Evolutionary conservation across 1,139 yeast genomes (phyloP).

Genomic region (Pichia sp.): DNA sequence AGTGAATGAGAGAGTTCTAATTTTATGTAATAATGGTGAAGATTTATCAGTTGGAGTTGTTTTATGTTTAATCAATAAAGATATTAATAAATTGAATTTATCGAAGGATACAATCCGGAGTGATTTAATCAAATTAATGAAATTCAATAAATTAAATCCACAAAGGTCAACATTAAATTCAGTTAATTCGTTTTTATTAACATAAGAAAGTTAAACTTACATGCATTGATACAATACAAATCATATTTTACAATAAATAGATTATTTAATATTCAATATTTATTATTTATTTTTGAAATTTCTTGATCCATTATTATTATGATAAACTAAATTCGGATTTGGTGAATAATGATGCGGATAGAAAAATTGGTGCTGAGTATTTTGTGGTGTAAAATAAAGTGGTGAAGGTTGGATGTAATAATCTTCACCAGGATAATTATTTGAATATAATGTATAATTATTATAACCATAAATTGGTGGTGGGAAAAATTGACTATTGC

Average conservation of each 20-base stretch:
- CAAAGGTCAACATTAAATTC: conserved; percentile 66
- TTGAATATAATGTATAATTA: neutral
- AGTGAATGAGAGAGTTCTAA: conserved; percentile 26
- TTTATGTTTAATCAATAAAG: conserved; percentile 35
- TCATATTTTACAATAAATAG: no score
- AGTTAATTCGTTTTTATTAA: conserved; percentile 23
- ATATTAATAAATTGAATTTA: conserved; percentile 9
- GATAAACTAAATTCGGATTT: no score
- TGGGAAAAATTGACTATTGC: no score
- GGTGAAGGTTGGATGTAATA: neutral
- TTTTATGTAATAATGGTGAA: conserved; percentile 57
- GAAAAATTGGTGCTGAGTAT: no score
- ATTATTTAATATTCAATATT: no score
- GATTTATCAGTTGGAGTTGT: conserved; percentile 62
- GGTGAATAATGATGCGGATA: no score
- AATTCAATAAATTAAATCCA: conserved; percentile 54
- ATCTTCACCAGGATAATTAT: neutral
- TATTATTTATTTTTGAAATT: no score
- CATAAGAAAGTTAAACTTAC: conserved; percentile 6
- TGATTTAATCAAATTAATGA: conserved; percentile 46
- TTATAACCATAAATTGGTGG: conserved; percentile 1
- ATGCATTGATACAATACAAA: no score
- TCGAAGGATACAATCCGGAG: conserved; percentile 48
- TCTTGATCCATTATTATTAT: no score
- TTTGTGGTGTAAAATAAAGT: neutral